Conservation (phyloP, 768 basidiomycete species). For the Pholiota microspora region DNA sequence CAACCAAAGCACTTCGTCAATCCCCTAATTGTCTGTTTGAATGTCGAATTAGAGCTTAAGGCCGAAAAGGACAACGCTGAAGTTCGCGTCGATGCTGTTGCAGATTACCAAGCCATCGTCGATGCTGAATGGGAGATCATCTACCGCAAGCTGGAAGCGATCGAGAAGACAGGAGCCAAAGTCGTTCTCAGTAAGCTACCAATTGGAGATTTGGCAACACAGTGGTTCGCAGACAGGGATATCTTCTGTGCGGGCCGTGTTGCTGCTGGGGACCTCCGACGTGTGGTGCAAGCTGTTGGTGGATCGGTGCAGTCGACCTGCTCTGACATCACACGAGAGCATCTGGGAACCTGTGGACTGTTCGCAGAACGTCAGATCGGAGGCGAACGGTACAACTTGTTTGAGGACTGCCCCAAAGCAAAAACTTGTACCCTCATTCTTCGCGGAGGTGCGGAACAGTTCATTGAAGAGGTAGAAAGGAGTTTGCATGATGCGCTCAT, state of each 20-base stretch:
- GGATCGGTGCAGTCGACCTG: slow-evolving; percentile 95
- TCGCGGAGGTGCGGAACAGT: slow-evolving; percentile 96
- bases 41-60: slow-evolving; percentile 97
- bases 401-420: slow-evolving; percentile 89
- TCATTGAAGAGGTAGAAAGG: slow-evolving; percentile 97
- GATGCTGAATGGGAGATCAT: slow-evolving; percentile 99
- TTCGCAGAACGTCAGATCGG: slow-evolving; percentile 97
- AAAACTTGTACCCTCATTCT: slow-evolving; percentile 95
- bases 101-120: slow-evolving; percentile 98
- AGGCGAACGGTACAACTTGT: slow-evolving; percentile 94
- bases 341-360: slow-evolving; percentile 89
- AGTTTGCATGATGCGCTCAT: slow-evolving; percentile 98
- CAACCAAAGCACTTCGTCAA: slow-evolving; percentile 91
- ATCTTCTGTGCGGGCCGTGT: slow-evolving; percentile 99
- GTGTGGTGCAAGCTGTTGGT: slow-evolving; percentile 95
- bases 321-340: slow-evolving; percentile 85
- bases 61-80: slow-evolving; percentile 99
- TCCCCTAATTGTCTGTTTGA: slow-evolving; percentile 90
- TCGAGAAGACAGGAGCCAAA: slow-evolving; percentile 94
- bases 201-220: slow-evolving; percentile 97
- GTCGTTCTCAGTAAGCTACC: slow-evolving; percentile 97
- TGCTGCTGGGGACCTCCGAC: slow-evolving; percentile 80
- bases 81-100: slow-evolving; percentile 93
- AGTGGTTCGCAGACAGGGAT: slow-evolving; percentile 98
- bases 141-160: slow-evolving; percentile 93